These are phyloP conservation scores for Saccharomyces hybrid DNA, from an alignment of 1,139 yeast genomes.

Conservation along the genomic window DNA sequence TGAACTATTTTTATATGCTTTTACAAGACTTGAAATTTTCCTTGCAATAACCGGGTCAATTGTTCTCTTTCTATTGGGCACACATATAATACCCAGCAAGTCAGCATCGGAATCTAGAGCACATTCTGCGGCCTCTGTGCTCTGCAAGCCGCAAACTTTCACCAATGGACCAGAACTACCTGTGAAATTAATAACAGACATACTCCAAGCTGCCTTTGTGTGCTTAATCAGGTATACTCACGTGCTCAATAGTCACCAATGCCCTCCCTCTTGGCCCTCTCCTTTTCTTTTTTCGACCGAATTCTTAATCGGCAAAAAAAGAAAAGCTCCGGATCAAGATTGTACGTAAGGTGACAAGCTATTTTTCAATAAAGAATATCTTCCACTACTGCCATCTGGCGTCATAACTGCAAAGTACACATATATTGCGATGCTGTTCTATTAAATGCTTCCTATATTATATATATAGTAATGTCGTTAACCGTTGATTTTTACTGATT, in stretches of 20 bases:
- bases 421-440: background rate
- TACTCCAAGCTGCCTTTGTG: background rate
- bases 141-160: constrained; percentile 78
- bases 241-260: background rate
- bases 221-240: background rate
- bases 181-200: background rate
- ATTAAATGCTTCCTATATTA: background rate
- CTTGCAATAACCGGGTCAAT: constrained; percentile 49
- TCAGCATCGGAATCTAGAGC: constrained; percentile 72
- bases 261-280: background rate
- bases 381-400: background rate
- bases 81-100: constrained; percentile 76
- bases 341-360: background rate
- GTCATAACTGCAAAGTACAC: background rate
- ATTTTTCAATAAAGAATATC: background rate
- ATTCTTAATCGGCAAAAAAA: background rate
- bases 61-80: constrained; percentile 73
- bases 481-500: background rate
- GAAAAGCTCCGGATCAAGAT: background rate
- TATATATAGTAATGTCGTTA: background rate
- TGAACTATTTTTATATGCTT: constrained; percentile 8
- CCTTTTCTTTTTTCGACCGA: background rate
- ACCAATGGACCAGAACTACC: constrained; percentile 25
- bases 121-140: constrained; percentile 55
- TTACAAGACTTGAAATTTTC: constrained; percentile 41